Base-by-base conservation (phyloP, 331 rosid species). In the Quercus tomentella region DNA sequence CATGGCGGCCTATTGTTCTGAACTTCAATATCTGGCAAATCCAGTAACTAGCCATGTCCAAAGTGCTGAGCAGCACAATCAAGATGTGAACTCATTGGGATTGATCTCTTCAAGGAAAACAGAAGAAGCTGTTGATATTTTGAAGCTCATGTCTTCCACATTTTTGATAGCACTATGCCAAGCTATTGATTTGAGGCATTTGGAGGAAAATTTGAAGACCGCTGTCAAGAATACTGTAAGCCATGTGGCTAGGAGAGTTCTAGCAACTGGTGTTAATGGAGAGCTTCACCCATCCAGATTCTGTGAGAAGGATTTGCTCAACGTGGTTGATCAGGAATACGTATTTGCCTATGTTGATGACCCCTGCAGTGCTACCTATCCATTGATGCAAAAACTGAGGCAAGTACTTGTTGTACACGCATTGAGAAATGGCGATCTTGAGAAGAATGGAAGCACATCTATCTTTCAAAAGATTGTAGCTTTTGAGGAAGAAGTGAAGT, bases 31-130 rank as follows among this genome's bases (percentile, higher is more conserved):
- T 65, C 82, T 94, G 6, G 97, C 97, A 1, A 94, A 94, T 30
- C 98, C 98, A 0, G 97, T 94, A 0, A 94, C 98, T 4, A 91
- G 49, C 65, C 98, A 94, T 73, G 98, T 94, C 77, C 98, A 94
- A 49, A 93, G 98, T 72, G 98, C 98, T 0, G 97, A 93, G 88
- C 98, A 93, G 41, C 98, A 93, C 77, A 93, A 94, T 85, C 97
- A 94, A 45, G 98, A 94, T 63, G 97, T 94, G n/a, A 94, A 94
- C 88, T 94, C 98, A 3, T 74, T 94, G 76, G 98, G 98, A 45
- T 69, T 94, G 72, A 92, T 94, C 45, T 94, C 98, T 0, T 85
- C 98, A 0, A 86, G 98, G 28, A 94, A 94, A 71, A 94, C 98
- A 26, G 83, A 86, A 0, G 98, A 94, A 75, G 81, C 98, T 4